phyloP scores from a whole-genome alignment of 352 stramenopile species.

The Pythium scleroteichum region DNA sequence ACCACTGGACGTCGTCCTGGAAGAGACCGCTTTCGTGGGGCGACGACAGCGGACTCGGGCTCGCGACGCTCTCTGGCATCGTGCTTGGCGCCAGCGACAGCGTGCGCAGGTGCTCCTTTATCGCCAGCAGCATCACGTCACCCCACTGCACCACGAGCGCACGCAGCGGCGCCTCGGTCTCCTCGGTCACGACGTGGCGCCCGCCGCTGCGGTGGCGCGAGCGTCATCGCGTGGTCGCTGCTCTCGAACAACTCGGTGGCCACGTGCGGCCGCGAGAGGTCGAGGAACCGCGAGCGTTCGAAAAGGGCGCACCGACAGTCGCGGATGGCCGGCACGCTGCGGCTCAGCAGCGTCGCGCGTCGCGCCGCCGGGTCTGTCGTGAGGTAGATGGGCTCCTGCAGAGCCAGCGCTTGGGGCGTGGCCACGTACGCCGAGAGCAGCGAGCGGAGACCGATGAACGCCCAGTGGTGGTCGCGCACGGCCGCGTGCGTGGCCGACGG shows the following conservation, averaged over 20 bases:
- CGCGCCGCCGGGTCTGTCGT: conserved; percentile 22
- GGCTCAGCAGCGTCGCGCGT: conserved; percentile 31
- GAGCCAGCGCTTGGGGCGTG: background rate
- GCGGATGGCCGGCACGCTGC: conserved; percentile 37
- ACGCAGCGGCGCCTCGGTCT: conserved; percentile 2
- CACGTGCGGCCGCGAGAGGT: conserved; percentile 34
- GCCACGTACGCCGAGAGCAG: conserved; percentile 15
- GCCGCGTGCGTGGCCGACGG: background rate
- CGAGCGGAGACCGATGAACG: conserved; percentile 13
- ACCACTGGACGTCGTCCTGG: too few relatives aligned
- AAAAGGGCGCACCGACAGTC: conserved; percentile 39
- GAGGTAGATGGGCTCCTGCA: conserved; percentile 10
- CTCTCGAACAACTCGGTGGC: conserved; percentile 42
- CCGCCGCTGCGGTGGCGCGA: conserved; percentile 8
- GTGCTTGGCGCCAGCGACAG: too few relatives aligned
- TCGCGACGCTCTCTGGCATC: too few relatives aligned
- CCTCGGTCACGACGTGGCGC: background rate
- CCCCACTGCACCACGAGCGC: conserved; percentile 4
- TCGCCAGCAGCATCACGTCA: conserved; percentile 14
- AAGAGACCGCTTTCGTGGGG: too few relatives aligned
- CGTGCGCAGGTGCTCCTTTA: conserved; percentile 5
- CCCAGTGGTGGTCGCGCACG: conserved; percentile 8
- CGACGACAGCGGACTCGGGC: too few relatives aligned
- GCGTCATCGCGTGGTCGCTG: conserved; percentile 18
- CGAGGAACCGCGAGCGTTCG: conserved; percentile 36